phyloP scores from a whole-genome alignment of 208 protist genomes.

The Crithidia acanthocephali region DNA sequence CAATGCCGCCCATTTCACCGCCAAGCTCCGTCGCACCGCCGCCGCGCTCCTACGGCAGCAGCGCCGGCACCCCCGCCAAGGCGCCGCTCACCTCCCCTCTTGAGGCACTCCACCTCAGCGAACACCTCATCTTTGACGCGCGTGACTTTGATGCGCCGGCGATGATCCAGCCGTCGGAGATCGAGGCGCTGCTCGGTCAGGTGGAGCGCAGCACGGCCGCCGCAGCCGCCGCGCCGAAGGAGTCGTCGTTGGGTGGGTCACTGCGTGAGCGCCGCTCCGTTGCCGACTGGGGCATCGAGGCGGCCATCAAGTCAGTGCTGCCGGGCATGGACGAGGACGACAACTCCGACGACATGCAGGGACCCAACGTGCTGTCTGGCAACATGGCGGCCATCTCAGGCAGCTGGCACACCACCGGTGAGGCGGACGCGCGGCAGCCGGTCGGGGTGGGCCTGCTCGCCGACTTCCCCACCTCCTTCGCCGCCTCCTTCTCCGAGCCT shows the following conservation, averaged over 20 bases:
- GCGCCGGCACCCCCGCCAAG: background rate
- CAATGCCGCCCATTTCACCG: background rate
- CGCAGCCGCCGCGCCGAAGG: slow-evolving; percentile 4
- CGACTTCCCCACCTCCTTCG: slow-evolving; percentile 37
- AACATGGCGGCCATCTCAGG: slow-evolving; percentile 24
- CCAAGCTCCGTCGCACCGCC: background rate
- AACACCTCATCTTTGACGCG: slow-evolving; percentile 26
- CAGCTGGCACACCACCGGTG: slow-evolving; percentile 37
- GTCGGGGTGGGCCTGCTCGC: slow-evolving; percentile 13
- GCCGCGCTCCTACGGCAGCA: slow-evolving; percentile 3
- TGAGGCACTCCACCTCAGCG: slow-evolving; percentile 17
- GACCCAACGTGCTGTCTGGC: slow-evolving; percentile 14
- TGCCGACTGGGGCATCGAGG: slow-evolving; percentile 37
- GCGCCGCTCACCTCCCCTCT: slow-evolving; percentile 9
- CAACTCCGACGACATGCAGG: slow-evolving; percentile 25
- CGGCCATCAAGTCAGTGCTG: slow-evolving; percentile 33
- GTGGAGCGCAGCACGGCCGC: slow-evolving; percentile 30
- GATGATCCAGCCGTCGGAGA: slow-evolving; percentile 28
- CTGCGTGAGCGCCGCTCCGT: slow-evolving; percentile 34
- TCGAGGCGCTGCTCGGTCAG: slow-evolving; percentile 34
- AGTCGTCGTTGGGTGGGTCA: slow-evolving; percentile 19
- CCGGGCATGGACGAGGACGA: slow-evolving; percentile 43
- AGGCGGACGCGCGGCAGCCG: slow-evolving; percentile 9
- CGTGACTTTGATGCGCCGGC: slow-evolving; percentile 25
- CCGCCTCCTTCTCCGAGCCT: slow-evolving; percentile 31